A percentile compares a stretch with the other conserved stretches of the same genome.
These are phyloP conservation scores for Quercus robur DNA, from an alignment of 306 rosid genomes.

Conservation along the genomic window DNA sequence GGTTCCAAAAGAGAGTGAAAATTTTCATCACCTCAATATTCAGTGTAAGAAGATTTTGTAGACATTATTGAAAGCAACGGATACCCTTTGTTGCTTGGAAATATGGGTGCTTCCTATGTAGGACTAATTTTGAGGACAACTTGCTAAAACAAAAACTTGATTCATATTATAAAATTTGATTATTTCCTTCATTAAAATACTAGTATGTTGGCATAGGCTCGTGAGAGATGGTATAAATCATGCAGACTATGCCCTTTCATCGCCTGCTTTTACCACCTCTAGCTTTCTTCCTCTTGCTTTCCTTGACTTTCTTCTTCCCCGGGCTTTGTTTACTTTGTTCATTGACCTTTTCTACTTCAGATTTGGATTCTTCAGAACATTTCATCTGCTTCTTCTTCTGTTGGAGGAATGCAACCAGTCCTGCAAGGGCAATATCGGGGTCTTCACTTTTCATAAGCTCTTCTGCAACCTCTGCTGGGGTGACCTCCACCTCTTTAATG, in stretches of 20 bases:
- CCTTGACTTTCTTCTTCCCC: neutral
- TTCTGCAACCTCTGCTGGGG: conserved; percentile 37
- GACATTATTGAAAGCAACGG: no score
- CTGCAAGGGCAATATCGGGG: conserved; percentile 4
- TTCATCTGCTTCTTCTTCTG: conserved; percentile 20
- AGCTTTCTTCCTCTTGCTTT: neutral
- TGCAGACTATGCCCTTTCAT: neutral
- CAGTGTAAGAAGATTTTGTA: no score
- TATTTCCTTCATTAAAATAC: neutral
- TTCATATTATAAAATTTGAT: neutral
- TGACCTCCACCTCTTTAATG: conserved; percentile 22
- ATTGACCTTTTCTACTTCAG: neutral
- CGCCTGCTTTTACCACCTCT: neutral
- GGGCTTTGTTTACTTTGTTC: neutral
- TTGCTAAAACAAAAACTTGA: neutral
- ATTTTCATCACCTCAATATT: no score
- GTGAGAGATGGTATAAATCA: neutral
- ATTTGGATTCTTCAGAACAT: neutral
- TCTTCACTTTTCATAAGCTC: conserved; percentile 34
- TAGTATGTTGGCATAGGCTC: neutral
- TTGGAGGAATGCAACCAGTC: conserved; percentile 17
- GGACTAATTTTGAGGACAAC: neutral
- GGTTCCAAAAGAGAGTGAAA: no score
- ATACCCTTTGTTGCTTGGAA: no score
- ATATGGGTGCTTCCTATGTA: no score